These are phyloP conservation scores for Tetrahymena borealis DNA, from an alignment of 73 alveolate species.

Conservation along the genomic window DNA sequence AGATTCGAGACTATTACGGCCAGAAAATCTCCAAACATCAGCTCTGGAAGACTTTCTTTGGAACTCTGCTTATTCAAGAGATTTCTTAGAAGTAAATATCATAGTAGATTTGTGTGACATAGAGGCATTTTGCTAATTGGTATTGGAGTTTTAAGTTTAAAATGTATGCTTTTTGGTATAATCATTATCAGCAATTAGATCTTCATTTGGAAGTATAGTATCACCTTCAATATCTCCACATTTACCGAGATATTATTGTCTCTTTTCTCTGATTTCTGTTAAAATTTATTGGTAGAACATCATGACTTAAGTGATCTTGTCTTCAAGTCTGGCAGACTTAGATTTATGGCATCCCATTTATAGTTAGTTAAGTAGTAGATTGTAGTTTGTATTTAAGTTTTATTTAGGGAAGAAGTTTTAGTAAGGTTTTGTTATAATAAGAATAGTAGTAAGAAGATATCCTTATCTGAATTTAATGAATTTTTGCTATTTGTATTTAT, in stretches of 20 bases:
- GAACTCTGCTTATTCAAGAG: background rate
- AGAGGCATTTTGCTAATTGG: background rate
- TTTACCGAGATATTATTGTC: background rate
- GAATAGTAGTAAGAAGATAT: background rate
- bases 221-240: background rate
- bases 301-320: background rate
- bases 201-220: too few species aligned
- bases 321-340: background rate
- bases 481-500: background rate
- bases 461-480: background rate
- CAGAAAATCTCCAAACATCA: background rate
- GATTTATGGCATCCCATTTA: background rate
- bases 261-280: background rate
- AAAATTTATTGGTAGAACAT: background rate
- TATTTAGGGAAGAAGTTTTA: background rate
- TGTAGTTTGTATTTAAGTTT: background rate
- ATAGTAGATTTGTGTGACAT: background rate
- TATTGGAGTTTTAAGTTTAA: background rate
- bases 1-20: background rate
- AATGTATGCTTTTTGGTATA: background rate
- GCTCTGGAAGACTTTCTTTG: background rate
- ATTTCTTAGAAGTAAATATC: background rate
- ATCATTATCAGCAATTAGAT: background rate
- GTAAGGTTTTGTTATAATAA: background rate
- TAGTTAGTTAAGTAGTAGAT: background rate